Conservation (phyloP, 768 basidiomycete genomes). For the Lactarius quietus region DNA sequence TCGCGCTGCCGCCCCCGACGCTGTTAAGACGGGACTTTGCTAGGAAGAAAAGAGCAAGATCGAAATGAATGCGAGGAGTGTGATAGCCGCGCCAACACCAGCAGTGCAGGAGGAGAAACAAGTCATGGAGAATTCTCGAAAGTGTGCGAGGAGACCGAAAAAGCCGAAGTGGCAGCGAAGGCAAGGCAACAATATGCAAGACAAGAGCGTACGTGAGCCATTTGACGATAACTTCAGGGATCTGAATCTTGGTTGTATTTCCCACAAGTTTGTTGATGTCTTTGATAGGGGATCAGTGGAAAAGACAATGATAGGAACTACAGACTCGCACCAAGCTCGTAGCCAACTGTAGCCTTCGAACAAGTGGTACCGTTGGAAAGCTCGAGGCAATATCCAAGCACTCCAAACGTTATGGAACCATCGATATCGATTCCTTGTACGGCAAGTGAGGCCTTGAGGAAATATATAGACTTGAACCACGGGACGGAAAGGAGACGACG, state of each 20-base stretch:
- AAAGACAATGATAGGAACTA: neutral
- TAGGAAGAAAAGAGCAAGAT: slow-evolving; percentile 86
- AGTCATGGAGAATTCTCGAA: slow-evolving; percentile 81
- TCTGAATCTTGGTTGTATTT: slow-evolving; percentile 57
- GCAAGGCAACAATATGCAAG: slow-evolving; percentile 84
- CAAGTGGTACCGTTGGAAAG: slow-evolving; percentile 58
- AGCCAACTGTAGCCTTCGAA: slow-evolving; percentile 79
- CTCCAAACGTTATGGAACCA: slow-evolving; percentile 80
- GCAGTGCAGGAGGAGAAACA: slow-evolving; percentile 81
- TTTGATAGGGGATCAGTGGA: slow-evolving; percentile 31
- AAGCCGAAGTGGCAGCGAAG: slow-evolving; percentile 61
- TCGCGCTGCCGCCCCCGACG: slow-evolving; percentile 68
- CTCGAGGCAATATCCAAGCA: slow-evolving; percentile 82
- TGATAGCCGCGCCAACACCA: slow-evolving; percentile 72
- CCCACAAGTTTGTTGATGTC: slow-evolving; percentile 83
- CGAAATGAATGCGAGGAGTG: slow-evolving; percentile 91
- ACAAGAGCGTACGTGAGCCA: slow-evolving; percentile 95
- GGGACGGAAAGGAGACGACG: slow-evolving; percentile 86
- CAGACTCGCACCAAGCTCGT: slow-evolving; percentile 68
- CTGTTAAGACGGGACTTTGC: slow-evolving; percentile 79
- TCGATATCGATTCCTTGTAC: slow-evolving; percentile 41
- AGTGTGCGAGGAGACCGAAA: slow-evolving; percentile 85
- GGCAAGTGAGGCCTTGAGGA: slow-evolving; percentile 71
- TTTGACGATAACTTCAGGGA: slow-evolving; percentile 82
- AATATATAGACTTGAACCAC: slow-evolving; percentile 82